phyloP scores from a whole-genome alignment of 768 basidiomycete species.

The Sporobolomyces pararoseus region DNA sequence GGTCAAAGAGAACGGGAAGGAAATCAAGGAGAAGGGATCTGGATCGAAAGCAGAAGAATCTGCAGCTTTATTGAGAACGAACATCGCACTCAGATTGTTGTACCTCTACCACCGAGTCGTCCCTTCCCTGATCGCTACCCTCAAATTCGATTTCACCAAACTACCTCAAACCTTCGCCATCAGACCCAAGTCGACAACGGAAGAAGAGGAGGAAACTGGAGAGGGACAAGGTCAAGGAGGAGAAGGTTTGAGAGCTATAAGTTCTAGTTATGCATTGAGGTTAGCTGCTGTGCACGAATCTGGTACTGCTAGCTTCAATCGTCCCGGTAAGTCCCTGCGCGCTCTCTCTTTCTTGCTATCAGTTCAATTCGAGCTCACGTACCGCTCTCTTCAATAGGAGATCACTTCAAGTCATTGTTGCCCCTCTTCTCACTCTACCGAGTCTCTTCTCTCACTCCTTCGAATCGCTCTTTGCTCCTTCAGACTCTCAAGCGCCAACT shows the following conservation, averaged over 20 bases:
- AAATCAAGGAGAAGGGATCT: not conserved
- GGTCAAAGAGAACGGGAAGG: not conserved
- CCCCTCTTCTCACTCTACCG: constrained; percentile 67
- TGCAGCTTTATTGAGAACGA: constrained; percentile 59
- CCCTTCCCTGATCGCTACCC: constrained; percentile 69
- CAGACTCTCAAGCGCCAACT: constrained; percentile 65
- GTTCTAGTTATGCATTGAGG: constrained; percentile 58
- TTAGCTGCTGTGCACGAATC: constrained; percentile 70
- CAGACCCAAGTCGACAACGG: not conserved
- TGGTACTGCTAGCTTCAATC: constrained; percentile 56
- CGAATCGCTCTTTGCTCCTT: constrained; percentile 57
- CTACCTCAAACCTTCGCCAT: constrained; percentile 48
- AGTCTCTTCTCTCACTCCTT: constrained; percentile 53
- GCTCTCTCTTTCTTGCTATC: not conserved
- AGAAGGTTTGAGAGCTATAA: constrained; percentile 47
- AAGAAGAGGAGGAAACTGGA: not conserved
- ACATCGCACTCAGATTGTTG: constrained; percentile 73
- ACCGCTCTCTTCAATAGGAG: constrained; percentile 54
- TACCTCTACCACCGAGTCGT: constrained; percentile 79
- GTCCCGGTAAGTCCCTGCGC: constrained; percentile 17
- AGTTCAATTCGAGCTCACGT: not conserved
- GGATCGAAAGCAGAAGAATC: constrained; percentile 9
- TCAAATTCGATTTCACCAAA: constrained; percentile 80
- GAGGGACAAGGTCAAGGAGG: not conserved
- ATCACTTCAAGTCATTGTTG: constrained; percentile 53